Conservation (phyloP, 345 rosid genomes). For the Eucalyptus cladocalyx region DNA sequence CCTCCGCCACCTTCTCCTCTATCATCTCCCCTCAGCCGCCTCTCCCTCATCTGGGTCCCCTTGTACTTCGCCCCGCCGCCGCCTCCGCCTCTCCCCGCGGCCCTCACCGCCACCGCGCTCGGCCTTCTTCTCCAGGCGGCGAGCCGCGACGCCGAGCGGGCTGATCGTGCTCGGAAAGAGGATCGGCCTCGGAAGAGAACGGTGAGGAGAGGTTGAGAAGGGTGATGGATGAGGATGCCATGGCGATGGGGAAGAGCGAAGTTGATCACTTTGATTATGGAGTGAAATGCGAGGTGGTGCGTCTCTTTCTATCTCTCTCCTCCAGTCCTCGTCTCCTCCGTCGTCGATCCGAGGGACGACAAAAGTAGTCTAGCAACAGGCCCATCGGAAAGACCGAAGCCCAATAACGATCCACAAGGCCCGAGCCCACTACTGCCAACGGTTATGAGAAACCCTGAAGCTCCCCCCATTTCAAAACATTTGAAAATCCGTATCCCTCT, state of each 20-base stretch:
- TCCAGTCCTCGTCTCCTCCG: background rate
- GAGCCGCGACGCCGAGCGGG: background rate
- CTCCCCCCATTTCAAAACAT: background rate
- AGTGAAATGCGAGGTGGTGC: background rate
- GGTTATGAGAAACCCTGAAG: background rate
- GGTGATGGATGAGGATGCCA: background rate
- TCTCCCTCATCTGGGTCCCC: slow-evolving; percentile 61
- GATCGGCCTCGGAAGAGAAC: background rate
- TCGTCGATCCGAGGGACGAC: background rate
- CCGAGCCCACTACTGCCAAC: background rate
- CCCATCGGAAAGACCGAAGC: background rate
- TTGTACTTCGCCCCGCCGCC: slow-evolving; percentile 32
- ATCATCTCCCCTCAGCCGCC: slow-evolving; percentile 52
- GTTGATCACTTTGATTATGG: background rate
- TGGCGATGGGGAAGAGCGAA: background rate
- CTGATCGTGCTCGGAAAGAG: background rate
- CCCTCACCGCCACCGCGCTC: background rate
- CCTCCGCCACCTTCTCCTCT: slow-evolving; percentile 52
- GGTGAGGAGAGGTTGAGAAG: background rate
- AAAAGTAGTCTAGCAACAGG: background rate
- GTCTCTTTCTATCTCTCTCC: background rate
- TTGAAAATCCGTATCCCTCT: background rate
- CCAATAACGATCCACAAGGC: background rate
- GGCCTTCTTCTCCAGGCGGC: background rate
- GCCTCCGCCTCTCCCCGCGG: background rate